A percentile compares a stretch with the other conserved stretches of the same genome.
Evolutionary conservation across 2,329 filamentous ascomycete species (phyloP).

Genomic region (Bisporella sp.): DNA sequence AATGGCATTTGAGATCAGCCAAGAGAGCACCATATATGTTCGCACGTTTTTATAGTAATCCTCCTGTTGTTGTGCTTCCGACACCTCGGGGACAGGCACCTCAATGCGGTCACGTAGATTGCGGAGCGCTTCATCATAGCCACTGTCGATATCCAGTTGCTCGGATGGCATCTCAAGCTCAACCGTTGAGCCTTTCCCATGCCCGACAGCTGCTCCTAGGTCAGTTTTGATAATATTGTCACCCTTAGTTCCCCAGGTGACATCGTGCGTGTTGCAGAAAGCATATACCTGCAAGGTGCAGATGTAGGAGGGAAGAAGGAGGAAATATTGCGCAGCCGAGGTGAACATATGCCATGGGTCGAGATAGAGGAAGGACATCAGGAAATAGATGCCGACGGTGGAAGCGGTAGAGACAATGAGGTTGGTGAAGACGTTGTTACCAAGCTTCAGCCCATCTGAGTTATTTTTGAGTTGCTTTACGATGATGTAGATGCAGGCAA

Average conservation of each 20-base stretch:
- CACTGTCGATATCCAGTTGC: constrained; percentile 95
- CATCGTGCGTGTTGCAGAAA: constrained; percentile 98
- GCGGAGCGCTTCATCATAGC: constrained; percentile 92
- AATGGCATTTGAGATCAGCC: constrained; percentile 88
- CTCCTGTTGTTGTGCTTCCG: constrained; percentile 83
- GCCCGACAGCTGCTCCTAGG: constrained; percentile 75
- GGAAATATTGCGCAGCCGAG: constrained; percentile 82
- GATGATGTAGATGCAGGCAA: constrained; percentile 84
- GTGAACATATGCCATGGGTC: constrained; percentile 99
- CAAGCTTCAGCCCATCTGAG: constrained; percentile 48
- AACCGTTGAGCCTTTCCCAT: constrained; percentile 67
- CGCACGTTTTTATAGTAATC: constrained; percentile 97
- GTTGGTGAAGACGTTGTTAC: constrained; percentile 91
- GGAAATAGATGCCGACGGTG: constrained; percentile 88
- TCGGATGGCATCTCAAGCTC: constrained; percentile 97
- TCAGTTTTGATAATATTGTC: constrained; percentile 94
- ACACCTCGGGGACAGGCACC: constrained; percentile 54
- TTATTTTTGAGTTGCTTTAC: constrained; percentile 61
- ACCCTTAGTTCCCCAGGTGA: constrained; percentile 97
- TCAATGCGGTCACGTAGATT: constrained; percentile 92
- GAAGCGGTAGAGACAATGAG: constrained; percentile 84
- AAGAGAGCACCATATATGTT: constrained; percentile 94
- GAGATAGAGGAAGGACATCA: constrained; percentile 93
- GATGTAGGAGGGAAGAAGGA: constrained; percentile 87
- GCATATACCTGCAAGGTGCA: constrained; percentile 97